Percentiles rank a stretch among this genome's conserved stretches.
Evolutionary conservation across 345 rosid species (phyloP).

Genomic region (Populus euphratica): DNA sequence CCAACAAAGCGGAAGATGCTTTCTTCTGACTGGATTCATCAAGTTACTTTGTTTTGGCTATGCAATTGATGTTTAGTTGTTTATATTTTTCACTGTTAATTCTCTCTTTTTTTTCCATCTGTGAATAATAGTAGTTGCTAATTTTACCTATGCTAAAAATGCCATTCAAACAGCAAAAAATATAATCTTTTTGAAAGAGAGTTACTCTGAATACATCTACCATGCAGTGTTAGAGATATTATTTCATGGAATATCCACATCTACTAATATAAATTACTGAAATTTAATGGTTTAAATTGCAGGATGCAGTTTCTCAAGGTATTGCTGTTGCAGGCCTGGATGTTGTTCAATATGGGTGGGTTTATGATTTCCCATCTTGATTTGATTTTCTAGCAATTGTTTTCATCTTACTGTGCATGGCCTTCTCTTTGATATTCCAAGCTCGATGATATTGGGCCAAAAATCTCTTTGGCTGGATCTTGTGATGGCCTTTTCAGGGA

Average conservation of each 20-base stretch:
- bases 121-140: not conserved
- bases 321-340: constrained; percentile 63
- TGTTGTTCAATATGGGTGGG: constrained; percentile 90
- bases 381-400: not conserved
- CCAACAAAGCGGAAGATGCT: not conserved
- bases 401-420: not conserved
- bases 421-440: not conserved
- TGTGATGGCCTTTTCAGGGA: not conserved
- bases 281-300: constrained; percentile 28
- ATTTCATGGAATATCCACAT: not conserved
- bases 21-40: not conserved
- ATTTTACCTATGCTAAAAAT: not conserved
- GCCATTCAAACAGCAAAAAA: not conserved
- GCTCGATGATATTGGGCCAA: not conserved
- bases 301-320: constrained; percentile 92
- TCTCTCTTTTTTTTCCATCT: not conserved
- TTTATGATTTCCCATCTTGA: constrained; percentile 5
- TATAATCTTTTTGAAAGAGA: not conserved
- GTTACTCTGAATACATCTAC: not conserved
- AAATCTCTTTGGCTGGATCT: not conserved
- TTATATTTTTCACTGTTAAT: not conserved
- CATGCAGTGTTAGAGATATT: not conserved
- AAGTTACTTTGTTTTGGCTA: not conserved
- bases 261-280: constrained; percentile 9
- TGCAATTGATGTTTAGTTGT: not conserved